Conservation (phyloP, 2,329 filamentous ascomycete species). For the Neonectria magnoliae region DNA sequence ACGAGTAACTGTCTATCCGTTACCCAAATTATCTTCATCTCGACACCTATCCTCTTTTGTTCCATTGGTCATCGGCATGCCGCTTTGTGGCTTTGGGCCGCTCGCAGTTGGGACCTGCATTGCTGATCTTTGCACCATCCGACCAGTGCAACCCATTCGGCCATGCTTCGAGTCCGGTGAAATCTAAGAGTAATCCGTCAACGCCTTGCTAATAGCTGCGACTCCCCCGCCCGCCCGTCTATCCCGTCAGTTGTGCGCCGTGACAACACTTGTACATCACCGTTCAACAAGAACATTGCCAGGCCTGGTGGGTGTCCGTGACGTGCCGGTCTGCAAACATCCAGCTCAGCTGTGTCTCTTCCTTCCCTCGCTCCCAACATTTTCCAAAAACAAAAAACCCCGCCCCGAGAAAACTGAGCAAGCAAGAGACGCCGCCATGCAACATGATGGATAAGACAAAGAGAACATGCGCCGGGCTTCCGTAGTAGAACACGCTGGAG, state of each 20-base stretch:
- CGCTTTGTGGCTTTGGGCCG: conserved; percentile 27
- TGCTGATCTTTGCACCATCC: conserved; percentile 23
- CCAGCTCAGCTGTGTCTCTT: conserved; percentile 37
- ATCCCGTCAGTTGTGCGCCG: conserved; percentile 13
- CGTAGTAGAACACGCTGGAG: conserved; percentile 9
- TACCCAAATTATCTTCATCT: conserved; percentile 45
- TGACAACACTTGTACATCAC: conserved; percentile 20
- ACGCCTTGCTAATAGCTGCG: conserved; percentile 16
- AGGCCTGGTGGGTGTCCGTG: conserved; percentile 16
- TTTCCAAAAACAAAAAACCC: conserved; percentile 32
- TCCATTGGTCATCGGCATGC: conserved; percentile 25
- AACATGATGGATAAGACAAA: conserved; percentile 48
- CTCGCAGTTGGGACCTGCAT: conserved; percentile 13
- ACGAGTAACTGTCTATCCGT: conserved; percentile 46
- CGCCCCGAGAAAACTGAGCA: conserved; percentile 38
- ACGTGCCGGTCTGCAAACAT: conserved; percentile 22
- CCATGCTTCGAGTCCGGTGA: conserved; percentile 4
- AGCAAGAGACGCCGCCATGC: conserved; percentile 50
- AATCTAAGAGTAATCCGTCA: conserved; percentile 11
- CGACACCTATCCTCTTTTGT: conserved; percentile 20
- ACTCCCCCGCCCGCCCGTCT: not conserved
- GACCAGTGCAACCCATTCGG: conserved; percentile 18
- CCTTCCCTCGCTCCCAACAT: conserved; percentile 34
- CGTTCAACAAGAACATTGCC: conserved; percentile 23
- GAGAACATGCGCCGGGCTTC: conserved; percentile 36